Evolutionary conservation across 1,284 basidiomycete species (phyloP).

Genomic region (Ceratobasidium sp.): DNA sequence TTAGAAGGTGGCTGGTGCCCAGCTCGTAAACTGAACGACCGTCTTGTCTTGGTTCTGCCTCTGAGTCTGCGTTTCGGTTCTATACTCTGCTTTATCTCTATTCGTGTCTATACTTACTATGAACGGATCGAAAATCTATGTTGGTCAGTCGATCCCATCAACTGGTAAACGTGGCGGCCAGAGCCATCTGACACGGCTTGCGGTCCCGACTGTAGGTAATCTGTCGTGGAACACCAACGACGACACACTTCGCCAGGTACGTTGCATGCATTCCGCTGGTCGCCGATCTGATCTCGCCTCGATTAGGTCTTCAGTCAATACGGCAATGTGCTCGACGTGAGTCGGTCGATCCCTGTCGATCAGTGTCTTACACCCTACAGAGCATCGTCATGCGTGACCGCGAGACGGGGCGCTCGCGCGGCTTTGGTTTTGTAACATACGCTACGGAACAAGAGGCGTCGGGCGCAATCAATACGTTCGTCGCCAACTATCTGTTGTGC

Average conservation of each 20-base stretch:
- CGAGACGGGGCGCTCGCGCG: slow-evolving; percentile 93
- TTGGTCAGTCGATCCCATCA: slow-evolving; percentile 34
- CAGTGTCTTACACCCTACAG: slow-evolving; percentile 49
- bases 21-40: slow-evolving; percentile 11
- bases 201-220: slow-evolving; percentile 21
- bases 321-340: slow-evolving; percentile 39
- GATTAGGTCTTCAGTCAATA: slow-evolving; percentile 36
- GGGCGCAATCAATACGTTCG: slow-evolving; percentile 66
- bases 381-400: slow-evolving; percentile 97
- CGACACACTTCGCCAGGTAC: slow-evolving; percentile 25
- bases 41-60: slow-evolving; percentile 18
- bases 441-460: slow-evolving; percentile 87
- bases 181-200: neutral
- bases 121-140: slow-evolving; percentile 34
- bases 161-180: slow-evolving; percentile 10
- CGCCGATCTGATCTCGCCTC: slow-evolving; percentile 22
- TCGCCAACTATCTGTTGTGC: neutral
- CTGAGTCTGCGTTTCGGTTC: slow-evolving; percentile 21
- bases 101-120: slow-evolving; percentile 16
- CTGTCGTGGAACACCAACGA: slow-evolving; percentile 40
- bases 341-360: slow-evolving; percentile 31
- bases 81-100: neutral
- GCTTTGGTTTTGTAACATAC: slow-evolving; percentile 98
- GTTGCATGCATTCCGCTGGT: neutral
- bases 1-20: slow-evolving; percentile 7